phyloP scores from a whole-genome alignment of 2,329 filamentous ascomycete species.

The Cryphonectria parasitica region DNA sequence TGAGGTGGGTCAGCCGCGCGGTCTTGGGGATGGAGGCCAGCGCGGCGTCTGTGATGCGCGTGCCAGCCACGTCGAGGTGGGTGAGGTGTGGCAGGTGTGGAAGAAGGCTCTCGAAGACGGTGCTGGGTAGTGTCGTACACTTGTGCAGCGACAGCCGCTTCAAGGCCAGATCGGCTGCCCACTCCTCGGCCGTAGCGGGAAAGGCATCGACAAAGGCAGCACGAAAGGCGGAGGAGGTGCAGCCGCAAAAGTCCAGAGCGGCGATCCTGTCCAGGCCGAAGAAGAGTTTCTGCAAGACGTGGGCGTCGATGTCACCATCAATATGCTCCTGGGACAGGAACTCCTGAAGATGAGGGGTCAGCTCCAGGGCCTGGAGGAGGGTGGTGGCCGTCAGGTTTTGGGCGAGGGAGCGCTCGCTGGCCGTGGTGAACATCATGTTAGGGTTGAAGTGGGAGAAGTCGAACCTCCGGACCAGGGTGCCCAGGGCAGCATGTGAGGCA shows the following conservation, averaged over 20 bases:
- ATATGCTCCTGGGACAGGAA: constrained; percentile 82
- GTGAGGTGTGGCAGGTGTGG: constrained; percentile 73
- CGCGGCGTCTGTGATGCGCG: constrained; percentile 73
- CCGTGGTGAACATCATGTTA: constrained; percentile 74
- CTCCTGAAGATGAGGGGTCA: constrained; percentile 75
- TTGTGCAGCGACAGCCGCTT: constrained; percentile 77
- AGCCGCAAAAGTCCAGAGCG: constrained; percentile 78
- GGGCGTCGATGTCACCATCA: constrained; percentile 72
- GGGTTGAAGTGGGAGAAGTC: constrained; percentile 89
- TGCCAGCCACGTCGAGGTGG: constrained; percentile 80
- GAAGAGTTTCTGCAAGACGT: constrained; percentile 72
- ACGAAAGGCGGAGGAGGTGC: constrained; percentile 70
- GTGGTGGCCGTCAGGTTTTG: constrained; percentile 77
- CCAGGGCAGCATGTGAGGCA: constrained; percentile 66
- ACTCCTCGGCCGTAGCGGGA: constrained; percentile 44
- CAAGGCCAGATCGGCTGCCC: constrained; percentile 58
- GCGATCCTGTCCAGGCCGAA: constrained; percentile 65
- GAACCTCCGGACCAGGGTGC: constrained; percentile 75
- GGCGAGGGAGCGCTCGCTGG: constrained; percentile 73
- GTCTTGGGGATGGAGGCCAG: constrained; percentile 72
- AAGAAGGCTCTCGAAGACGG: constrained; percentile 70
- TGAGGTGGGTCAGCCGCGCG: constrained; percentile 75
- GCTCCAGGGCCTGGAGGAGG: constrained; percentile 69
- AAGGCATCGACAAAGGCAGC: constrained; percentile 63
- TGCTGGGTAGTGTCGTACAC: constrained; percentile 70